Base-by-base conservation (phyloP, 331 rosid species). In the Arachis monticola region DNA sequence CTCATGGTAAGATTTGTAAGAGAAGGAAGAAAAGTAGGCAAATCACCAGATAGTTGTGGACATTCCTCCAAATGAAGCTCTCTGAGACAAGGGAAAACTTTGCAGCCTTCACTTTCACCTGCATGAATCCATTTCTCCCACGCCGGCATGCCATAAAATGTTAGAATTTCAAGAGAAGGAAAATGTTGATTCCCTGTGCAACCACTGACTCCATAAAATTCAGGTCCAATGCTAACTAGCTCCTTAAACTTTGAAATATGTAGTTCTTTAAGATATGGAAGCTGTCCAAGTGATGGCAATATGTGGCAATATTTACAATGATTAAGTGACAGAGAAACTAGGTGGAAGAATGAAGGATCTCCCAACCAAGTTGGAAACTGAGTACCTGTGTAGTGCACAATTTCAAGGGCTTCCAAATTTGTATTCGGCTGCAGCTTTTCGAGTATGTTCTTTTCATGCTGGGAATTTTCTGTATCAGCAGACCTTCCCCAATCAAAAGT, bases 251-350 rank as follows among this genome's bases (percentile, higher is more conserved):
- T 2, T 10, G 10, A 2, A 60, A 73, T 48, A 48, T 2, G 14
- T 1, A 73, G 78, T 10, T 50, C 52, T 10, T 50, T 38, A 38
- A 73, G 41, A 38, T 50, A 73, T 11, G 62, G 51, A 13, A 61
- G 53, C 56, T 73, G 63, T n/a, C 70, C 70, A 35, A 73, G 70
- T 14, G 78, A 63, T 10, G 62, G 78, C 70, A 73, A 48, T 53
- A 4, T 38, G 17, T 30, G 11, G 51, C 70, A 73, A 5, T 62
- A 22, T 7, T 38, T 74, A 4, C 78, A 74, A 3, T n/a, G 10
- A 2, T 9, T 0, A 9, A 74, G 64, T 5, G 1, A 2, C 9
- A 74, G 7, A 35, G 10, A 50, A 13, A 45, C 11, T 14, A 47
- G 52, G 52, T 4, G 52, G 52, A 47, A 47, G 52, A 47, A 47